Conservation (phyloP, 768 basidiomycete genomes). For the Cystofilobasidium capitatum region DNA sequence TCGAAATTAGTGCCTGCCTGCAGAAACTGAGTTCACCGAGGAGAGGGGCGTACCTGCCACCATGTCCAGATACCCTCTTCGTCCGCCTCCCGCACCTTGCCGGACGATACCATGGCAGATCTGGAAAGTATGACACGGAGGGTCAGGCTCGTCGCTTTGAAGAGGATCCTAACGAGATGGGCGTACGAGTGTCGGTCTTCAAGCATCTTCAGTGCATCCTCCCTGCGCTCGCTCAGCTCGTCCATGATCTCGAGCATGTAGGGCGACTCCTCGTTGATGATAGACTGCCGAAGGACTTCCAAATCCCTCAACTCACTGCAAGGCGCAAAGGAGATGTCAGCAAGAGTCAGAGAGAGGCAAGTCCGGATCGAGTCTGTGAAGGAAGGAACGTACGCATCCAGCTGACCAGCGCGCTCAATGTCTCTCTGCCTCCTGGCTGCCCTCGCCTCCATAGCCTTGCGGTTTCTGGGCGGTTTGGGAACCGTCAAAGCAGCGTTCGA, state of each 20-base stretch:
- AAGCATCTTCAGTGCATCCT: not conserved
- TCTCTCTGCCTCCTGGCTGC: not conserved
- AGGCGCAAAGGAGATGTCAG: not conserved
- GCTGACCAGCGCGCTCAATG: not conserved
- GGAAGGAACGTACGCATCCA: not conserved
- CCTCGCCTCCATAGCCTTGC: not conserved
- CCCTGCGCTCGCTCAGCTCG: not conserved
- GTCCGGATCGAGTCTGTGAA: not conserved
- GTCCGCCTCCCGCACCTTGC: not conserved
- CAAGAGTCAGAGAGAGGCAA: not conserved
- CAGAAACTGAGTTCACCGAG: not conserved
- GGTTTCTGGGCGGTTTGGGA: not conserved
- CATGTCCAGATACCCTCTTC: not conserved
- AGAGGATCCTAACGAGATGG: not conserved
- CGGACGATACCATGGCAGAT: not conserved
- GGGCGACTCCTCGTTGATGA: not conserved
- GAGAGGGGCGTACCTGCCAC: not conserved
- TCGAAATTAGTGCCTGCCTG: not conserved
- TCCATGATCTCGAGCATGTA: not conserved
- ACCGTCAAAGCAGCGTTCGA: no score
- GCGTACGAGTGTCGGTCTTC: not conserved
- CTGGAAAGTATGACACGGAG: not conserved
- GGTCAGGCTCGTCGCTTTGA: no score
- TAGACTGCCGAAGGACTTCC: not conserved
- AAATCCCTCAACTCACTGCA: not conserved